These are phyloP conservation scores for Wolfiporia cocos DNA, from an alignment of 1,284 basidiomycete species.

Conservation along the genomic window DNA sequence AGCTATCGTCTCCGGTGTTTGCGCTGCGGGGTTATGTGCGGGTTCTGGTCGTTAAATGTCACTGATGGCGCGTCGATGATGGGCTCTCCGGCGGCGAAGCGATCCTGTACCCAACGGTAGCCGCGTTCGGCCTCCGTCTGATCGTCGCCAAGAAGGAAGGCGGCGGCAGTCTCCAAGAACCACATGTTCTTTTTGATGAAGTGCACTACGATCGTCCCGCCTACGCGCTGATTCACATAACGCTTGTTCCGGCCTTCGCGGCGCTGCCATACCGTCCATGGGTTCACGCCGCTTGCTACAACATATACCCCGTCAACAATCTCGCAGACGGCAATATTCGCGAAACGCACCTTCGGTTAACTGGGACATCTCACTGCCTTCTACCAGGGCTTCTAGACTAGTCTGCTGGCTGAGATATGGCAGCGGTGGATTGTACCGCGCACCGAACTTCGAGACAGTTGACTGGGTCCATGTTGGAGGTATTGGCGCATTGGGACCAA, in stretches of 20 bases:
- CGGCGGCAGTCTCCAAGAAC: constrained; percentile 92
- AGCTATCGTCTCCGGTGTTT: constrained; percentile 4
- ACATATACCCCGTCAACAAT: background rate
- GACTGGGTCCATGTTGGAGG: constrained; percentile 71
- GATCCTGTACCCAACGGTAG: constrained; percentile 3
- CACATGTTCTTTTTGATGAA: constrained; percentile 96
- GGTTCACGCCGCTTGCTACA: constrained; percentile 46
- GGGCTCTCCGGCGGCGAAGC: too few species aligned
- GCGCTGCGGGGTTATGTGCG: constrained; percentile 1
- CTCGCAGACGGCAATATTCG: background rate
- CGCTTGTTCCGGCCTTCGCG: constrained; percentile 65
- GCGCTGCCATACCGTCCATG: constrained; percentile 57
- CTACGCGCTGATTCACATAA: constrained; percentile 68
- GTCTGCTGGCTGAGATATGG: constrained; percentile 64
- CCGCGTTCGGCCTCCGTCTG: constrained; percentile 33
- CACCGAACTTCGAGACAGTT: constrained; percentile 82
- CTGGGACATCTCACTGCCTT: constrained; percentile 80
- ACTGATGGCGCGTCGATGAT: too few species aligned
- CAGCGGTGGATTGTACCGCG: constrained; percentile 71
- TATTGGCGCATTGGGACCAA: constrained; percentile 28
- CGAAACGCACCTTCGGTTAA: constrained; percentile 48
- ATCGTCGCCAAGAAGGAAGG: constrained; percentile 76
- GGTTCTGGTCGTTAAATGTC: too few species aligned
- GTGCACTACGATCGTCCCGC: constrained; percentile 94
- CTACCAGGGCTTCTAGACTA: constrained; percentile 88